Evolutionary conservation across 169 alveolate species (phyloP).

Genomic region (Cryptosporidium ubiquitum): DNA sequence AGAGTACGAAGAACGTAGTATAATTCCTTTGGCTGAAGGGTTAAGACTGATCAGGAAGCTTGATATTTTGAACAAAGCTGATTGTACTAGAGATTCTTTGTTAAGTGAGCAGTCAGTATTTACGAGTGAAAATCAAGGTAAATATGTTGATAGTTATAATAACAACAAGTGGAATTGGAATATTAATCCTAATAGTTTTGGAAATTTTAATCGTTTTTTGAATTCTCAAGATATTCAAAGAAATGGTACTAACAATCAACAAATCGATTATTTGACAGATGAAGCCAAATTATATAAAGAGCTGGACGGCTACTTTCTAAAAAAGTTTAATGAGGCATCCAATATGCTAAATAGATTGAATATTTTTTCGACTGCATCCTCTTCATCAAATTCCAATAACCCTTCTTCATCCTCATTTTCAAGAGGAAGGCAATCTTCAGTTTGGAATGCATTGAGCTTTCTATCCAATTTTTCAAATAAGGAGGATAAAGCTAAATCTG

Average conservation of each 20-base stretch:
- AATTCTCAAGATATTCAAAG: background rate
- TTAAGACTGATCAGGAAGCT: constrained; percentile 13
- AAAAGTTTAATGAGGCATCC: constrained; percentile 52
- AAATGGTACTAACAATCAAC: background rate
- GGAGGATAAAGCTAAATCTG: background rate
- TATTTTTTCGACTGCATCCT: background rate
- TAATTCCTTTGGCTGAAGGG: constrained; percentile 23
- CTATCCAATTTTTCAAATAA: constrained; percentile 9
- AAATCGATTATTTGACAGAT: background rate
- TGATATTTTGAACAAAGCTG: constrained; percentile 61
- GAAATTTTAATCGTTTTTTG: background rate
- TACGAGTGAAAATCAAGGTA: background rate
- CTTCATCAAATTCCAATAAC: background rate
- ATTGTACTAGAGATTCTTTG: constrained; percentile 60
- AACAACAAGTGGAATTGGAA: background rate
- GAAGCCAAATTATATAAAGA: constrained; percentile 46
- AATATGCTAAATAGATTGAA: constrained; percentile 2
- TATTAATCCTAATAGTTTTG: background rate
- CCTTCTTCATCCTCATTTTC: background rate
- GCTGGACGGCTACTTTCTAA: constrained; percentile 49
- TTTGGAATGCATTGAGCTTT: constrained; percentile 34
- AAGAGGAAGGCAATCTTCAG: constrained; percentile 22
- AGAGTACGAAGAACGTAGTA: constrained; percentile 7
- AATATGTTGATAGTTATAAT: background rate
- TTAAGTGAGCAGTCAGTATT: constrained; percentile 57